Conservation (phyloP, 1,284 basidiomycete genomes). For the Leucoagaricus sp. region DNA sequence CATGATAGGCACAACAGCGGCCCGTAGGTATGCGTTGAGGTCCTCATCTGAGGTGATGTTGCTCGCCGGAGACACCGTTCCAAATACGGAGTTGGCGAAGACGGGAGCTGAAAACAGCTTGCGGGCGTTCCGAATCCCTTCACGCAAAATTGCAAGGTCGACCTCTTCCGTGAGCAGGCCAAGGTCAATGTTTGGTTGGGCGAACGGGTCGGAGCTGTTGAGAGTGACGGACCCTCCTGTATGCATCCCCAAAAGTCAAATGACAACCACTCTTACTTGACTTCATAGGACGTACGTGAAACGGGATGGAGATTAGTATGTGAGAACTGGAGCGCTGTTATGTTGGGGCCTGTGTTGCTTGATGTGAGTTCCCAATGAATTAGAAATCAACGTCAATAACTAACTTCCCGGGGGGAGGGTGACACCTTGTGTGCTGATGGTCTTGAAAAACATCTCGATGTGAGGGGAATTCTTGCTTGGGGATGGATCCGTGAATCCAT, state of each 20-base stretch:
- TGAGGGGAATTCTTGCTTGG: conserved; percentile 21
- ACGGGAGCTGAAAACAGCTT: conserved; percentile 33
- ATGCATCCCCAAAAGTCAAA: background rate
- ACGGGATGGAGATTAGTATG: conserved; percentile 6
- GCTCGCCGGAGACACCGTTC: conserved; percentile 1
- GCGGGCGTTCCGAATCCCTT: conserved; percentile 32
- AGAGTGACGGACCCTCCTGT: conserved; percentile 37
- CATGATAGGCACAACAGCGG: conserved; percentile 10
- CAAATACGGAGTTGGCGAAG: conserved; percentile 34
- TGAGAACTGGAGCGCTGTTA: conserved; percentile 7
- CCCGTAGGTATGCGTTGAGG: conserved; percentile 27
- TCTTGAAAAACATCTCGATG: conserved; percentile 17
- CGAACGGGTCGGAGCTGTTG: conserved; percentile 35
- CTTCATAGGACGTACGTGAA: background rate
- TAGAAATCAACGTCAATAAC: no score
- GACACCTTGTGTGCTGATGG: conserved; percentile 5
- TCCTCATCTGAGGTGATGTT: conserved; percentile 34
- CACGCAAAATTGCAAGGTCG: conserved; percentile 35
- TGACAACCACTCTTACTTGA: background rate
- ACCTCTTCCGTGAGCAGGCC: conserved; percentile 33
- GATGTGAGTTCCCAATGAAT: no score
- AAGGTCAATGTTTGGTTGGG: conserved; percentile 38
- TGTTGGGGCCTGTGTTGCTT: no score
- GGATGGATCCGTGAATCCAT: conserved; percentile 16
- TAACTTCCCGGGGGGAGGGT: no score